Percentiles rank a stretch among this genome's conserved stretches.
phyloP scores from a whole-genome alignment of 129 eudicot species.

The Pittosporum tobira region DNA sequence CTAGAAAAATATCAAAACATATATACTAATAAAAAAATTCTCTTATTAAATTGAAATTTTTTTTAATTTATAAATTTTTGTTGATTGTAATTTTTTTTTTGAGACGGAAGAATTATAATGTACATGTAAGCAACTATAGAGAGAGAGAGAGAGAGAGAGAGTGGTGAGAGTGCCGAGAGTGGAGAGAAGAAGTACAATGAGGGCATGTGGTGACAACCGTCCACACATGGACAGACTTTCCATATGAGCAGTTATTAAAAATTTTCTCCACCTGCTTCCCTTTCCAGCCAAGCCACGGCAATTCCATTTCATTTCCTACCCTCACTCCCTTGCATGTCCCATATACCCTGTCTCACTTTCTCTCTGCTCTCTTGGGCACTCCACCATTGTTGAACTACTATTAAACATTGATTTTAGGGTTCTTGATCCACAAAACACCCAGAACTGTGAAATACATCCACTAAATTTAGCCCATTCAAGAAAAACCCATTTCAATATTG shows the following conservation, averaged over 20 bases:
- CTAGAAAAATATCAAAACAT: too few relatives aligned
- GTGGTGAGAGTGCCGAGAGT: background rate
- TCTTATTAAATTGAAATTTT: too few relatives aligned
- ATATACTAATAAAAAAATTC: too few relatives aligned
- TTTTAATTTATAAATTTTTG: too few relatives aligned
- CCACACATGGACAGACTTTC: constrained; percentile 14
- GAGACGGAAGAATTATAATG: too few relatives aligned
- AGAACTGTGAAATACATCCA: constrained; percentile 8
- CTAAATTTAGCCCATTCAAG: constrained; percentile 1
- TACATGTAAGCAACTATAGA: too few relatives aligned
- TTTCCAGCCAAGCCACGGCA: constrained; percentile 29
- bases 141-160: background rate
- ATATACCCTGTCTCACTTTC: constrained; percentile 15
- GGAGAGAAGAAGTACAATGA: constrained; percentile 12
- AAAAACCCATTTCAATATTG: constrained; percentile 9
- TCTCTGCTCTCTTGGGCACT: background rate
- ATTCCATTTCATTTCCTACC: constrained; percentile 8
- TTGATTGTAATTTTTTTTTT: too few relatives aligned
- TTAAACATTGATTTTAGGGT: constrained; percentile 15
- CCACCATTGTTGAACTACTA: constrained; percentile 11
- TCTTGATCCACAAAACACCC: constrained; percentile 9
- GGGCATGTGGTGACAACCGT: constrained; percentile 45
- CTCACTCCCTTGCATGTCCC: constrained; percentile 17
- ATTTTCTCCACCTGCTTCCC: constrained; percentile 22
- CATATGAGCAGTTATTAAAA: constrained; percentile 17